Conservation (phyloP, 306 rosid genomes). For the Corylus americana region DNA sequence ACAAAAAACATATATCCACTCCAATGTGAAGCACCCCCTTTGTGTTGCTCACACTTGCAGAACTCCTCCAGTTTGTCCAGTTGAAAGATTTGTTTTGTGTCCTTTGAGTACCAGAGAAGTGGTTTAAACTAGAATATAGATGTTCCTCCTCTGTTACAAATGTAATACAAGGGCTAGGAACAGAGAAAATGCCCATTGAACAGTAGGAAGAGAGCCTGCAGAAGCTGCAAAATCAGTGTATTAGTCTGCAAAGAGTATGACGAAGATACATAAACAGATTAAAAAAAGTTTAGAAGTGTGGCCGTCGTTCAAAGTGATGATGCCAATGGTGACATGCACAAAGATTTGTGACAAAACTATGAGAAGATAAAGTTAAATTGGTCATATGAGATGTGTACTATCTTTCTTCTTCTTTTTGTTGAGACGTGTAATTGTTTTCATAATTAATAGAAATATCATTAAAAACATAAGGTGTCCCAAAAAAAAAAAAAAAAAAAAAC, state of each 20-base stretch:
- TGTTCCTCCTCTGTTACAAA: constrained; percentile 35
- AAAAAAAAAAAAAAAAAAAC: too few species aligned
- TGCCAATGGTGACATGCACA: background rate
- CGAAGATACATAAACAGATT: background rate
- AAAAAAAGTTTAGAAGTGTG: background rate
- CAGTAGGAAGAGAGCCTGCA: constrained; percentile 40
- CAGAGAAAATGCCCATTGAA: constrained; percentile 44
- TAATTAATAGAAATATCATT: too few species aligned
- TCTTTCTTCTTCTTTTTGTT: background rate
- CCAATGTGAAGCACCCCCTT: constrained; percentile 56
- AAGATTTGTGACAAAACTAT: background rate
- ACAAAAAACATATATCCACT: constrained; percentile 54
- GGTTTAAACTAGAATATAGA: constrained; percentile 22
- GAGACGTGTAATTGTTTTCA: too few species aligned
- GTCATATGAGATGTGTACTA: background rate
- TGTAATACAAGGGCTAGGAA: constrained; percentile 43
- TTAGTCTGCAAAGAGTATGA: constrained; percentile 5
- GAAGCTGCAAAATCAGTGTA: constrained; percentile 52
- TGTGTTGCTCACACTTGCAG: constrained; percentile 56
- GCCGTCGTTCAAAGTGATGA: background rate
- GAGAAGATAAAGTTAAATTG: background rate
- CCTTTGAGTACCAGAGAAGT: constrained; percentile 12
- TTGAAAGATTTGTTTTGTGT: constrained; percentile 37
- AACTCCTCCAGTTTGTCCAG: constrained; percentile 39
- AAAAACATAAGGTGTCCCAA: too few species aligned